phyloP scores from a whole-genome alignment of 2,329 filamentous ascomycete species.

The Ceratocystis colombiana region DNA sequence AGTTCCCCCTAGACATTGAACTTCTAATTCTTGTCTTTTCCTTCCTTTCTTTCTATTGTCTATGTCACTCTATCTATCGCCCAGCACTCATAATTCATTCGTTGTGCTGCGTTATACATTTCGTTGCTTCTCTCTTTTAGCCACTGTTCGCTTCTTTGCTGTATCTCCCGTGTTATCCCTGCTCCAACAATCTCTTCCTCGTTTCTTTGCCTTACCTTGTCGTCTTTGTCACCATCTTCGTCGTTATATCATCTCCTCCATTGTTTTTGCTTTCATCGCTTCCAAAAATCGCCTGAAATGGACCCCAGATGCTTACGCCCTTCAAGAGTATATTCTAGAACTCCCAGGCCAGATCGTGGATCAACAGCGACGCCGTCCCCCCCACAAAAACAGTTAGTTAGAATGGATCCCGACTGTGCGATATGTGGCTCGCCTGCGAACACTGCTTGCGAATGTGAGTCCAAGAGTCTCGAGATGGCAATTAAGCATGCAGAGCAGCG shows the following conservation, averaged over 20 bases:
- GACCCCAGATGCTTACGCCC: constrained; percentile 17
- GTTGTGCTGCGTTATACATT: neutral
- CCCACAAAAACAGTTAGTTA: constrained; percentile 36
- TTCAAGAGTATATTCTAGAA: constrained; percentile 13
- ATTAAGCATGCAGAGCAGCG: constrained; percentile 52
- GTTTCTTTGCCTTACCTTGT: neutral
- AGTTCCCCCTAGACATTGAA: neutral
- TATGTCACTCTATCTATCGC: neutral
- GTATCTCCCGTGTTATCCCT: neutral
- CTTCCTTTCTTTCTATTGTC: neutral
- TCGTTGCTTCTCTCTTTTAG: neutral
- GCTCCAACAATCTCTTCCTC: neutral
- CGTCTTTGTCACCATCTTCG: constrained; percentile 21
- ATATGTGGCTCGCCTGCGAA: constrained; percentile 53
- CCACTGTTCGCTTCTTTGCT: neutral
- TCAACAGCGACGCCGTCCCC: constrained; percentile 24
- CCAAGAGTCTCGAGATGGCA: constrained; percentile 52
- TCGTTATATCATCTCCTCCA: constrained; percentile 18
- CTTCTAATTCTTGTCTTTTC: neutral
- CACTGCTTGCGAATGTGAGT: constrained; percentile 54
- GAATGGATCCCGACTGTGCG: constrained; percentile 60
- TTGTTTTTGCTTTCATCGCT: too few species aligned
- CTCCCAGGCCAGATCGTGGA: constrained; percentile 15
- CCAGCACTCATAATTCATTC: neutral
- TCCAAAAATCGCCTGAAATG: constrained; percentile 29